phyloP scores from a whole-genome alignment of 1,284 basidiomycete species.

The Sutorius eximius region DNA sequence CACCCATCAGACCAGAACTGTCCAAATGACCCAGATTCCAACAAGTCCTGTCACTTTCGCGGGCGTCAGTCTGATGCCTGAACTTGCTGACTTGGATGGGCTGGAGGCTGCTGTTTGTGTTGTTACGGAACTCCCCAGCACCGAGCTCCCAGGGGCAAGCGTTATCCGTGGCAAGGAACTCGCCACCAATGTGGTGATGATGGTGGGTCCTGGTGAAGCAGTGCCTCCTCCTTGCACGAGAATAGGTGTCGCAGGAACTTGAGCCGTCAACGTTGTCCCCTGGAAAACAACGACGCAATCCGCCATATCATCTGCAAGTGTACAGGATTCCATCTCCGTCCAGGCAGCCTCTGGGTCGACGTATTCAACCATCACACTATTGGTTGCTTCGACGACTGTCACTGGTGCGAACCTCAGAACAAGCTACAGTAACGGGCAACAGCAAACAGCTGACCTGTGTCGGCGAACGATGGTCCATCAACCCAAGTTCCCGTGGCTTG shows the following conservation, averaged over 20 bases:
- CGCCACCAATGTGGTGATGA: too few relatives aligned
- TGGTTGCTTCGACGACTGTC: constrained; percentile 10
- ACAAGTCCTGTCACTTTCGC: neutral
- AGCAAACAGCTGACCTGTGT: constrained; percentile 36
- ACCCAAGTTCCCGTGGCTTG: constrained; percentile 34
- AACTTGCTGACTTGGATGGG: neutral
- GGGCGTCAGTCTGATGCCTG: neutral
- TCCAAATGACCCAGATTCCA: neutral
- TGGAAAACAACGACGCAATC: neutral
- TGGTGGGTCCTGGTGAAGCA: neutral
- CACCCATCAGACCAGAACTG: neutral
- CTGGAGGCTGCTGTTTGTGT: neutral
- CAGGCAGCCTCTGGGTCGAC: constrained; percentile 2
- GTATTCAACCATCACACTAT: constrained; percentile 7
- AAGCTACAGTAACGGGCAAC: neutral
- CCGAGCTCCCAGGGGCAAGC: neutral
- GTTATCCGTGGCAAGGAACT: neutral
- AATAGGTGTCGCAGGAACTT: constrained; percentile 4
- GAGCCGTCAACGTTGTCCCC: neutral
- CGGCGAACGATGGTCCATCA: constrained; percentile 32
- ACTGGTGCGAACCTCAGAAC: neutral
- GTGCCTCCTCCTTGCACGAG: constrained; percentile 9
- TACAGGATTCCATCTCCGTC: constrained; percentile 15
- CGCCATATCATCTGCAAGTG: constrained; percentile 1
- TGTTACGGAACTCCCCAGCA: neutral